Conservation (phyloP, 2,329 filamentous ascomycete genomes). For the Elsinoe australis region DNA sequence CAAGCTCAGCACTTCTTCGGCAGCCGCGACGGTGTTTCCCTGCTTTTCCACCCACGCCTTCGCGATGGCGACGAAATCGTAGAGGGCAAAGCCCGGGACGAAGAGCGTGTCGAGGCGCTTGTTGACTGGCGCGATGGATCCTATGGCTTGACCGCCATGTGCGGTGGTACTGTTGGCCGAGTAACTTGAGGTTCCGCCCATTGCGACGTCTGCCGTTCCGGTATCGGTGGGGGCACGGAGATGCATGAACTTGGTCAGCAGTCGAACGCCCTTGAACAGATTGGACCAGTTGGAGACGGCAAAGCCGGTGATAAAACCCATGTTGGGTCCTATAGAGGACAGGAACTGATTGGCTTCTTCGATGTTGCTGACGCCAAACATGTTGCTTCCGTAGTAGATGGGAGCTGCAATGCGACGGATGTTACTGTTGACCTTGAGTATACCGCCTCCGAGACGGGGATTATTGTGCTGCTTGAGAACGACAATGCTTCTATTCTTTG, state of each 20-base stretch:
- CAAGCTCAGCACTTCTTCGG: slow-evolving; percentile 3
- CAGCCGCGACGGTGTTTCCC: background rate
- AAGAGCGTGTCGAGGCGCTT: slow-evolving; percentile 4
- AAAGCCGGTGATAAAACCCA: background rate
- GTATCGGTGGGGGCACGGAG: too few species aligned
- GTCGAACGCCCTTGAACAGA: too few species aligned
- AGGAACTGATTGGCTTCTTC: background rate
- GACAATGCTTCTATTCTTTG: background rate
- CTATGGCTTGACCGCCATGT: too few species aligned
- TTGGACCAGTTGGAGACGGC: background rate
- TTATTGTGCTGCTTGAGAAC: background rate
- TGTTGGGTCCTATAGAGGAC: background rate
- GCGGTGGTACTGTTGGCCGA: too few species aligned
- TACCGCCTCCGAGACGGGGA: background rate
- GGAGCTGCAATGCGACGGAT: background rate
- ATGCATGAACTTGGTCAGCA: too few species aligned
- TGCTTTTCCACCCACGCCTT: slow-evolving; percentile 1
- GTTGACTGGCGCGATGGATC: background rate
- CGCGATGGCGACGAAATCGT: background rate
- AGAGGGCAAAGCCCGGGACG: background rate
- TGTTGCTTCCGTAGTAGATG: slow-evolving; percentile 1
- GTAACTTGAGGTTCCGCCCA: too few species aligned
- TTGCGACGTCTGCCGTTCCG: too few species aligned
- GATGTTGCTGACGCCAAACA: background rate
- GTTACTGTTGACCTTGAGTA: background rate